phyloP scores from a whole-genome alignment of 148 eudicot species.

The Drosera capensis region DNA sequence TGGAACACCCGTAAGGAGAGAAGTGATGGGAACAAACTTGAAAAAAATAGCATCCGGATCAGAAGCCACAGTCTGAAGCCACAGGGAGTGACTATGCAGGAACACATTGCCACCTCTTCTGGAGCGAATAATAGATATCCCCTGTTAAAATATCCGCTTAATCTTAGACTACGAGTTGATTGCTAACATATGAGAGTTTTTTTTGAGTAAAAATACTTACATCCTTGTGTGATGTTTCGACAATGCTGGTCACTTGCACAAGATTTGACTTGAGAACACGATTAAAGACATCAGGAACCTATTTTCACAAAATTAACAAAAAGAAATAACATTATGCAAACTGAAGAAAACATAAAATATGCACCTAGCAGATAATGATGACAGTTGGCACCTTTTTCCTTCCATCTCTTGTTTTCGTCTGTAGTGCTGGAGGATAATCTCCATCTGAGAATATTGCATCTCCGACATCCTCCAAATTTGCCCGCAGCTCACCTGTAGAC shows the following conservation, averaged over 20 bases:
- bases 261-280: conserved; percentile 68
- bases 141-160: conserved; percentile 30
- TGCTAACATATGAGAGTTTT: too few species aligned
- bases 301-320: conserved; percentile 4
- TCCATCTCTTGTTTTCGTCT: conserved; percentile 42
- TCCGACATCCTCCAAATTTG: conserved; percentile 88
- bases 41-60: conserved; percentile 84
- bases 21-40: conserved; percentile 92
- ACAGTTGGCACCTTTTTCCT: conserved; percentile 35
- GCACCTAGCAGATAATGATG: background rate
- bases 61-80: conserved; percentile 88
- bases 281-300: conserved; percentile 82
- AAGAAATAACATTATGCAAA: background rate
- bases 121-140: conserved; percentile 75
- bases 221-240: conserved; percentile 84
- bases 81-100: conserved; percentile 66
- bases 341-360: background rate
- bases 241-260: conserved; percentile 61
- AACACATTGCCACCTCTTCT: conserved; percentile 88
- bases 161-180: background rate
- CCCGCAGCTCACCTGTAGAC: conserved; percentile 54
- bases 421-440: conserved; percentile 13
- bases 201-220: too few species aligned
- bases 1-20: conserved; percentile 81
- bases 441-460: conserved; percentile 78